phyloP scores from a whole-genome alignment of 805 yeast species.

The Metschnikowia santaceciliae region DNA sequence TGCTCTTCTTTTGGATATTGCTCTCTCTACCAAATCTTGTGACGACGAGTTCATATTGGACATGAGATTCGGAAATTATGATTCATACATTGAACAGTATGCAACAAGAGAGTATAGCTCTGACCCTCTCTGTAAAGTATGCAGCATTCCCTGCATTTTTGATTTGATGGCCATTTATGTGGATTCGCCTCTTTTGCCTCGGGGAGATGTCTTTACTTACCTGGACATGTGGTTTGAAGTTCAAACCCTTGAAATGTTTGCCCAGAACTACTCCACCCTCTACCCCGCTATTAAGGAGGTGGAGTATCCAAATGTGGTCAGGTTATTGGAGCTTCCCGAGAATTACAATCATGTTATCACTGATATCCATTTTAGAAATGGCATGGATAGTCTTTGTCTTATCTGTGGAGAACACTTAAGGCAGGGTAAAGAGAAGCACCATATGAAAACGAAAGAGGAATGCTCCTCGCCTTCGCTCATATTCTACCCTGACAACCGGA shows the following conservation, averaged over 20 bases:
- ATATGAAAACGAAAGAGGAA: not conserved
- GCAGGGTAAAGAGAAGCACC: not conserved
- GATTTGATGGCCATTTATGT: not conserved
- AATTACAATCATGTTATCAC: slow-evolving; percentile 29
- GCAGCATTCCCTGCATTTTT: slow-evolving; percentile 22
- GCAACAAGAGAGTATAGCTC: slow-evolving; percentile 19
- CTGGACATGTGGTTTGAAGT: slow-evolving; percentile 4
- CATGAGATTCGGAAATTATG: slow-evolving; percentile 17
- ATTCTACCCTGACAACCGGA: slow-evolving; percentile 4
- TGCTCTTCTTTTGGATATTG: slow-evolving; percentile 28
- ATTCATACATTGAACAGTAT: slow-evolving; percentile 12
- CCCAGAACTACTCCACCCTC: not conserved
- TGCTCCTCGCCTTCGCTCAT: slow-evolving; percentile 9
- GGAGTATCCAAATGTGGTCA: slow-evolving; percentile 54
- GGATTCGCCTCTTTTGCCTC: not conserved
- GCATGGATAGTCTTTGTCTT: slow-evolving; percentile 30
- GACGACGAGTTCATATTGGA: slow-evolving; percentile 21
- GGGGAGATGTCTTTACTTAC: not conserved
- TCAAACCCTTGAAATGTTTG: not conserved
- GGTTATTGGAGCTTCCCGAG: slow-evolving; percentile 49
- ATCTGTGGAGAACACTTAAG: slow-evolving; percentile 26
- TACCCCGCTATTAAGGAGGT: slow-evolving; percentile 10
- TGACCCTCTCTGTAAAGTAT: slow-evolving; percentile 22
- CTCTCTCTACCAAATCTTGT: slow-evolving; percentile 27
- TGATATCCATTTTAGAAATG: slow-evolving; percentile 17